Conservation (phyloP, 306 rosid species). For the Quercus mongolica region DNA sequence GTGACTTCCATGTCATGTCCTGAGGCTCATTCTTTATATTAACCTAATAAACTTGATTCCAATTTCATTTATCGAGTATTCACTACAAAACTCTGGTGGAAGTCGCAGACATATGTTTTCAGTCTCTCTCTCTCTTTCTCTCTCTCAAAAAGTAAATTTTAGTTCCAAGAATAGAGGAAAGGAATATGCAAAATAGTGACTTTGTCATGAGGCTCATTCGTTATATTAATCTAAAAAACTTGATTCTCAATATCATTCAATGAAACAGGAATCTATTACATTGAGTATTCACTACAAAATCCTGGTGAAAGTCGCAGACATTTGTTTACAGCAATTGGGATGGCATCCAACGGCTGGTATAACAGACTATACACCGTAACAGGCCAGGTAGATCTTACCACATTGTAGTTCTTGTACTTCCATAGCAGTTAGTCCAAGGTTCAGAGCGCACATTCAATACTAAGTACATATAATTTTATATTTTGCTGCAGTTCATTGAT, state of each 20-base stretch:
- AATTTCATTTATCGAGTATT: constrained; percentile 44
- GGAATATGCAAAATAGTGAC: too few relatives aligned
- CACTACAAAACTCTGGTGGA: constrained; percentile 75
- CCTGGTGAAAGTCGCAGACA: constrained; percentile 76
- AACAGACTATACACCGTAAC: constrained; percentile 85
- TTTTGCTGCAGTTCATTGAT: constrained; percentile 57
- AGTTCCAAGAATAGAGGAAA: too few relatives aligned
- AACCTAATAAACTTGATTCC: neutral
- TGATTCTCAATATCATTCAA: neutral
- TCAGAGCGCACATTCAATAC: neutral
- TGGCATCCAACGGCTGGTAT: constrained; percentile 88
- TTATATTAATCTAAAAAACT: neutral
- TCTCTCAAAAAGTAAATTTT: too few relatives aligned
- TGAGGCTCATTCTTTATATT: neutral
- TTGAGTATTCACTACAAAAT: constrained; percentile 66
- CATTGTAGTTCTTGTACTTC: neutral
- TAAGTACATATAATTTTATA: neutral
- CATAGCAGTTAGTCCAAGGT: neutral
- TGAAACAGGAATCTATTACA: constrained; percentile 71
- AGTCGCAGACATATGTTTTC: constrained; percentile 61
- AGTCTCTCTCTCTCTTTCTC: neutral
- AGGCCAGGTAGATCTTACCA: constrained; percentile 61
- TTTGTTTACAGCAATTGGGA: constrained; percentile 79
- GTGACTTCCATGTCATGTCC: too few relatives aligned
- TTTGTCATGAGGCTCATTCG: neutral